Conservation (phyloP, 306 rosid genomes). For the Leucaena leucocephala region DNA sequence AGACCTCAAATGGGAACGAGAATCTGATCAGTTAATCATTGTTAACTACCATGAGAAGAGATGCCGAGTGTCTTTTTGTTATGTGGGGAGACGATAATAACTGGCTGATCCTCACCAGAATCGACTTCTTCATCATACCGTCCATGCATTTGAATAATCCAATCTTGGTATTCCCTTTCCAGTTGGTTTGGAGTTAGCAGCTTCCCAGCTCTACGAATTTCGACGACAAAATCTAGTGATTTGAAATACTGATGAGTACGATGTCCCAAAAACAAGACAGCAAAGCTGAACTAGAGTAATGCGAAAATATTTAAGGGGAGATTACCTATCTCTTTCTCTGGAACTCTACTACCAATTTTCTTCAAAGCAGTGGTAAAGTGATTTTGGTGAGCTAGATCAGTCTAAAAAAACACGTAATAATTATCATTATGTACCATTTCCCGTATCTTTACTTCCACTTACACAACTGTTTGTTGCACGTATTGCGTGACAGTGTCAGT, state of each 20-base stretch:
- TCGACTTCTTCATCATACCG: slow-evolving; percentile 58
- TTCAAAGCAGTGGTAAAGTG: slow-evolving; percentile 57
- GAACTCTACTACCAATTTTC: slow-evolving; percentile 49
- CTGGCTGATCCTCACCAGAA: slow-evolving; percentile 57
- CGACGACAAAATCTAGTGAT: slow-evolving; percentile 37
- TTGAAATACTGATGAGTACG: slow-evolving; percentile 19
- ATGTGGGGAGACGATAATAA: slow-evolving; percentile 47
- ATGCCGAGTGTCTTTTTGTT: slow-evolving; percentile 52
- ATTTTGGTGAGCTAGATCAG: slow-evolving; percentile 58
- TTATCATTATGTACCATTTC: slow-evolving; percentile 3
- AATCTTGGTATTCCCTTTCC: slow-evolving; percentile 54
- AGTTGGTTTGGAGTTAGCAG: slow-evolving; percentile 42
- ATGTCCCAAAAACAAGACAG: slow-evolving; percentile 9
- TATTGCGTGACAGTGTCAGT: background rate
- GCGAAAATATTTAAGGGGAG: background rate
- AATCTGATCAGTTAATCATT: background rate
- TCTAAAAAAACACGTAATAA: slow-evolving; percentile 47
- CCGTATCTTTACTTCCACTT: background rate
- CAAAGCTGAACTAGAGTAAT: slow-evolving; percentile 2
- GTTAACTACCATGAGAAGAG: slow-evolving; percentile 55
- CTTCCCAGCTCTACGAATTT: slow-evolving; percentile 43
- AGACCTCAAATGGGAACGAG: background rate
- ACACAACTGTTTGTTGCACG: background rate
- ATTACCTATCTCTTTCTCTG: slow-evolving; percentile 51
- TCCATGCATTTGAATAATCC: slow-evolving; percentile 66